Conservation (phyloP, 257 asterid genomes). For the Solanum paucissectum region DNA sequence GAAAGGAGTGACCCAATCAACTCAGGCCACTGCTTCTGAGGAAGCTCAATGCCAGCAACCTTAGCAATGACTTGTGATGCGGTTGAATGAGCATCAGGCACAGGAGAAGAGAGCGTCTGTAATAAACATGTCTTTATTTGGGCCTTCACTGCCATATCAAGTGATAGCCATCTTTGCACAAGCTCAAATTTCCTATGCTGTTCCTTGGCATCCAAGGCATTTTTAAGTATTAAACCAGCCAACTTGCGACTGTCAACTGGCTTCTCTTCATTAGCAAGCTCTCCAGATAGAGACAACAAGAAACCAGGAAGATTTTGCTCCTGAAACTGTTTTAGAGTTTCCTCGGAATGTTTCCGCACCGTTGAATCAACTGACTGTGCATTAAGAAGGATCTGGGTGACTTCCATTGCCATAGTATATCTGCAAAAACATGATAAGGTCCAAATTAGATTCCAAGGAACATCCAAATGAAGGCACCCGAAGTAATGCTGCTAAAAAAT, state of each 20-base stretch:
- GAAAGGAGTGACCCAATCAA: constrained; percentile 62
- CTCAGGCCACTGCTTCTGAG: constrained; percentile 88
- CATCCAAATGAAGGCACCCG: not conserved
- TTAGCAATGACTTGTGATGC: constrained; percentile 80
- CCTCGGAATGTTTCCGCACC: constrained; percentile 68
- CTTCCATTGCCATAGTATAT: constrained; percentile 60
- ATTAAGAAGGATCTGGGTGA: constrained; percentile 68
- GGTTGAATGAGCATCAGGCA: constrained; percentile 62
- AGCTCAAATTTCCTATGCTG: constrained; percentile 64
- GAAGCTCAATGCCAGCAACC: constrained; percentile 78
- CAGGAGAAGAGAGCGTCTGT: constrained; percentile 59
- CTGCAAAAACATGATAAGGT: constrained; percentile 14
- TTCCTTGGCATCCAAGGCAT: constrained; percentile 84
- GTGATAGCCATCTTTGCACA: constrained; percentile 64
- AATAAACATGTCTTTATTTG: constrained; percentile 71
- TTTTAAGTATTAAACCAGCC: constrained; percentile 72
- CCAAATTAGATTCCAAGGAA: not conserved
- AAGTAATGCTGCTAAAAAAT: not conserved
- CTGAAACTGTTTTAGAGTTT: constrained; percentile 64
- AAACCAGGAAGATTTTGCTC: constrained; percentile 79
- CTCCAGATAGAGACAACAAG: constrained; percentile 59
- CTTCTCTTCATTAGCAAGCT: constrained; percentile 71
- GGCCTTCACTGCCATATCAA: constrained; percentile 50
- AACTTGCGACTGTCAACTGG: constrained; percentile 77
- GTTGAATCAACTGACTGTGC: constrained; percentile 76